Conservation (phyloP, 2,329 filamentous ascomycete genomes). For the Aspergillus sp. region DNA sequence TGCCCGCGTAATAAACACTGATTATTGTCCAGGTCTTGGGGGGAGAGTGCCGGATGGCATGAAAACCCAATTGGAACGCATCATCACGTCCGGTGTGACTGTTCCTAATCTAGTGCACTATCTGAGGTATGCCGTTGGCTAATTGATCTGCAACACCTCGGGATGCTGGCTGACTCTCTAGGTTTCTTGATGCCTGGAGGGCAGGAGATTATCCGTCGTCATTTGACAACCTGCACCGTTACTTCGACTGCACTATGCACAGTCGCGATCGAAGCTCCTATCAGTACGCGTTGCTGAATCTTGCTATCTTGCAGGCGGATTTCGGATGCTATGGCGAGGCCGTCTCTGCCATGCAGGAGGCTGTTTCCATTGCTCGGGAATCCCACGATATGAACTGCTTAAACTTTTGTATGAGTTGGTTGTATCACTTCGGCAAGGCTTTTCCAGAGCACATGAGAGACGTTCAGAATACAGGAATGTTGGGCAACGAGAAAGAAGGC, state of each 20-base stretch:
- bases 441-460: constrained; percentile 74
- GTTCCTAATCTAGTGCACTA: constrained; percentile 76
- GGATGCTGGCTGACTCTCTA: constrained; percentile 38
- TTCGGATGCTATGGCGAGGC: constrained; percentile 91
- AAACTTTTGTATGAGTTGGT: constrained; percentile 94
- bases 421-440: constrained; percentile 89
- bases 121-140: constrained; percentile 56
- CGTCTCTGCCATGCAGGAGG: constrained; percentile 91
- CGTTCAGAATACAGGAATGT: constrained; percentile 70
- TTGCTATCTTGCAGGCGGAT: constrained; percentile 90
- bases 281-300: constrained; percentile 90
- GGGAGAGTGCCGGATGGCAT: constrained; percentile 75
- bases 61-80: constrained; percentile 67
- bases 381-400: constrained; percentile 90
- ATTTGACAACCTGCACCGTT: constrained; percentile 88
- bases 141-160: neutral
- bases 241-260: constrained; percentile 96
- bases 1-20: neutral
- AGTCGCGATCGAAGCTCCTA: constrained; percentile 81
- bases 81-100: constrained; percentile 68
- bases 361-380: constrained; percentile 89
- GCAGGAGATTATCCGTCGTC: constrained; percentile 86
- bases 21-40: constrained; percentile 63
- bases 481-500: constrained; percentile 77
- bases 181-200: constrained; percentile 89